Evolutionary conservation across 768 basidiomycete genomes (phyloP).

Genomic region (Paxillus involutus): DNA sequence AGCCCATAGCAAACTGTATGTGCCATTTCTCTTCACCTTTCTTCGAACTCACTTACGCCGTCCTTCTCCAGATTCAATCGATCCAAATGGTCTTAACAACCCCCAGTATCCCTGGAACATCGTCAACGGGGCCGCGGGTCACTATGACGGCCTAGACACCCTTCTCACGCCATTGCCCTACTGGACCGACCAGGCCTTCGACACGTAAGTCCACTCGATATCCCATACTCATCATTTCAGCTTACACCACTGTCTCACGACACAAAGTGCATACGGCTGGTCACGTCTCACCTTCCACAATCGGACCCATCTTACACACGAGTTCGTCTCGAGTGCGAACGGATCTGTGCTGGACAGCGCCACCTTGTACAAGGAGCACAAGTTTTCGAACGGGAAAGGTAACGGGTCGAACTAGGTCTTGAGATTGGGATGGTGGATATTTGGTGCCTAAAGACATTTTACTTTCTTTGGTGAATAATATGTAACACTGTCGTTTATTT

Average conservation of each 20-base stretch:
- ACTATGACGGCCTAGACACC: conserved; percentile 27
- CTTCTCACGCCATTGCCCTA: neutral
- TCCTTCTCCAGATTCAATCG: conserved; percentile 8
- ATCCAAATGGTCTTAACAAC: conserved; percentile 25
- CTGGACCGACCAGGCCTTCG: conserved; percentile 7
- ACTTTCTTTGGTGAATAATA: neutral
- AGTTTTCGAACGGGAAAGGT: neutral
- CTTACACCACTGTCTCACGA: neutral
- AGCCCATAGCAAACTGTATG: conserved; percentile 26
- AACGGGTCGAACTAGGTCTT: neutral
- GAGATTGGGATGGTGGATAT: too few relatives aligned
- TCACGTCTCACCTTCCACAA: conserved; percentile 30
- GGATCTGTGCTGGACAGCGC: conserved; percentile 23
- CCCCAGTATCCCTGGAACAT: conserved; percentile 27
- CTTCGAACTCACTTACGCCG: neutral
- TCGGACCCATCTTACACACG: conserved; percentile 28
- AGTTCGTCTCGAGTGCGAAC: conserved; percentile 30
- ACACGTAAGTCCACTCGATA: conserved; percentile 10
- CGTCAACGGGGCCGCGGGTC: conserved; percentile 27
- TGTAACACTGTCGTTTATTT: neutral
- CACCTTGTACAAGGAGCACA: conserved; percentile 25
- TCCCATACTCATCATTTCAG: neutral
- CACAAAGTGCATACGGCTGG: conserved; percentile 24
- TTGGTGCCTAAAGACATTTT: too few relatives aligned
- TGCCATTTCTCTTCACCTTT: neutral